Base-by-base conservation (phyloP, 768 basidiomycete genomes). In the Mycena galericulata region DNA sequence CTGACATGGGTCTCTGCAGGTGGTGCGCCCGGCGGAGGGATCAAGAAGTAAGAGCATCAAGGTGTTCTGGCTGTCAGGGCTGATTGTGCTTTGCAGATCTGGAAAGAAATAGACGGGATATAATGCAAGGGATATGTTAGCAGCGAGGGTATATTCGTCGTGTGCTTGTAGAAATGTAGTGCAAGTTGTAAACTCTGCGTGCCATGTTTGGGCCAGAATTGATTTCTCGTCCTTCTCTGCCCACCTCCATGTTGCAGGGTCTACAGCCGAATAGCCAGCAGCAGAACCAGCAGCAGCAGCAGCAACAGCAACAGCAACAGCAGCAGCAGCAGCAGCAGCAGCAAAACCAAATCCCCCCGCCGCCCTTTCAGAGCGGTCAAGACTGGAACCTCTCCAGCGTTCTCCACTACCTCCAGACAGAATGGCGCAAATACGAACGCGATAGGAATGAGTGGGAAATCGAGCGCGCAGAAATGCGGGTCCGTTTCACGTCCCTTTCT, bases 391-490 rank as follows among this genome's bases (percentile, higher is more conserved):
- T 99, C 60, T 97, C 96, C 8, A 92, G 89, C 75, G 96, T 99
- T 66, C 87, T 99, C 69, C 98, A 99, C 84, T 99, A 95, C 79
- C 87, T 99, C 57, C 98, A 99, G 83, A 95, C 95, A 24, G 98
- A 99, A 85, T 98, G 97, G 95, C 87, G 98, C 69, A 87, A 95
- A 67, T 99, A 98, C 77, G 98, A 99, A 81, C 91, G 97, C 79
- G 98, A 99, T 83, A 88, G 97, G 75, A 99, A 99, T 78, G 98
- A 99, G 82, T 99, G 97, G 97, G 98, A 99, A 86, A 99, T 99
- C 75, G 98, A 99, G 82, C 87, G 98, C 73, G 98, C 98, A 34
- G 98, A 99, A 82, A 98, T 99, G 97, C 88, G 97, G 87, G 96
- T 96, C 71, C 75, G 94, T 89, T 46, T 69, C 62, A 69, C 69